Percentiles rank a stretch among this genome's conserved stretches.
Evolutionary conservation across 139 green algal species (phyloP).

Genomic region (Zygnema circumcarinatum): DNA sequence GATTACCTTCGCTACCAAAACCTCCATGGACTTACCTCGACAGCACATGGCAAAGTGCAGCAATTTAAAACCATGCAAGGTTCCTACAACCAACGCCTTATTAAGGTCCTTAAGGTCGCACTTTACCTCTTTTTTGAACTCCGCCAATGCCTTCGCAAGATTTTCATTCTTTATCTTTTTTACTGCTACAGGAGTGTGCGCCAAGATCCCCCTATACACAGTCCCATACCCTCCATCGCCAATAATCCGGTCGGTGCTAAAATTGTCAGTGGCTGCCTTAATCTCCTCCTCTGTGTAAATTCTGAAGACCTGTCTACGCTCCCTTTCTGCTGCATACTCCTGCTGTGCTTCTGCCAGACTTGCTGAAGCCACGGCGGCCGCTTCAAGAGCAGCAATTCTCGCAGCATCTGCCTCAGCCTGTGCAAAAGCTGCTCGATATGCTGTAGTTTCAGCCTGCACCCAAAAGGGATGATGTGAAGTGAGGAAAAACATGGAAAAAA

Average conservation of each 20-base stretch:
- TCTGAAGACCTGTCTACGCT: constrained; percentile 3
- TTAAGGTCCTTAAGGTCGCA: no score
- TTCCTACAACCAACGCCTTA: no score
- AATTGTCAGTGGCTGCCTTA: constrained; percentile 17
- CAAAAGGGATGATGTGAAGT: no score
- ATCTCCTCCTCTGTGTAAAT: constrained; percentile 24
- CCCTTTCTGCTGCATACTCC: constrained; percentile 14
- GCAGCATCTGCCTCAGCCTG: not conserved
- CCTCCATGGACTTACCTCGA: no score
- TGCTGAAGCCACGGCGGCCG: constrained; percentile 10
- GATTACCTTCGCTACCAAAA: no score
- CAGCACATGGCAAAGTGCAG: no score
- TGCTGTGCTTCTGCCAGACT: not conserved
- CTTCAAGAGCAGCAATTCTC: constrained; percentile 10
- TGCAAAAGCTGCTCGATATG: not conserved
- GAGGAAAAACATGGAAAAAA: no score
- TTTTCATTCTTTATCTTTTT: constrained; percentile 38
- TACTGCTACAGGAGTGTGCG: constrained; percentile 27
- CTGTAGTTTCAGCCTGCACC: no score
- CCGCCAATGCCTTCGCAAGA: not conserved
- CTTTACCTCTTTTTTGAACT: constrained; percentile 41
- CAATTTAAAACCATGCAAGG: no score
- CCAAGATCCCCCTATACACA: constrained; percentile 36
- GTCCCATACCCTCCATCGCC: constrained; percentile 37
- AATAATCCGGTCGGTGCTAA: constrained; percentile 24